Evolutionary conservation across 495 filamentous ascomycete genomes (phyloP), one percentile per base, ranked within the genome.

Genomic region (Polyplosphaeria fusca): DNA sequence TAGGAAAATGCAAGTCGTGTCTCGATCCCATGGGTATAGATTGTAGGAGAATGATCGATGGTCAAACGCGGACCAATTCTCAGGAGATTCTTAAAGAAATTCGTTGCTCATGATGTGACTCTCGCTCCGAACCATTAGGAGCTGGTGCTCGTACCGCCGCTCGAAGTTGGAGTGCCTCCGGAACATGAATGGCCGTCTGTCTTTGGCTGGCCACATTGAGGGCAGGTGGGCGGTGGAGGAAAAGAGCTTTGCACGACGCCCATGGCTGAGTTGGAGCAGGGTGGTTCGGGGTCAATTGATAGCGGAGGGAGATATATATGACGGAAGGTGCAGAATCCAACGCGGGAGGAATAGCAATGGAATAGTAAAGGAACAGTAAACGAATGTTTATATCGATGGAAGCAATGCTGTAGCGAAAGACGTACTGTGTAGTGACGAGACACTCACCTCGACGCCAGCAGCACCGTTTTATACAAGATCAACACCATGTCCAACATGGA

Each of bases 201-300:
- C 14, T 35, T 7, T 14, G 30, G 14, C 30, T 35, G 30, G 14
- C 58, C 58, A 25, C 58, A 61, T 9, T 48, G 16, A 5, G 58
- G 58, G 26, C 58, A 61, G 14, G 16, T 61, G 14, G 58, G 58
- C 3, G 58, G 50, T 3, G 58, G 50, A 19, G 58, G 58, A 37
- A 55, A 61, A n/a, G 42, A 49, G 38, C 50, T 55, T 30, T 61
- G 58, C 16, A 51, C 47, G 32, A 55, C 19, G 3, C 58, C 58
- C 58, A 61, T 61, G 28, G 20, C 40, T 28, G 3, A 37, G 2
- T 13, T 3, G 14, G 19, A 14, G 40, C 11, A n/a, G n/a, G n/a
- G n/a, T n/a, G n/a, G n/a, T n/a, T 41, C 16, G 5, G n/a, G 38
- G 2, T 30, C 28, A n/a, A n/a, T n/a, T 19, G 47, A 22, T 24